A percentile compares a stretch with the other conserved stretches of the same genome.
phyloP scores from a whole-genome alignment of 495 filamentous ascomycete genomes.

The Hypoxylon rickii region DNA sequence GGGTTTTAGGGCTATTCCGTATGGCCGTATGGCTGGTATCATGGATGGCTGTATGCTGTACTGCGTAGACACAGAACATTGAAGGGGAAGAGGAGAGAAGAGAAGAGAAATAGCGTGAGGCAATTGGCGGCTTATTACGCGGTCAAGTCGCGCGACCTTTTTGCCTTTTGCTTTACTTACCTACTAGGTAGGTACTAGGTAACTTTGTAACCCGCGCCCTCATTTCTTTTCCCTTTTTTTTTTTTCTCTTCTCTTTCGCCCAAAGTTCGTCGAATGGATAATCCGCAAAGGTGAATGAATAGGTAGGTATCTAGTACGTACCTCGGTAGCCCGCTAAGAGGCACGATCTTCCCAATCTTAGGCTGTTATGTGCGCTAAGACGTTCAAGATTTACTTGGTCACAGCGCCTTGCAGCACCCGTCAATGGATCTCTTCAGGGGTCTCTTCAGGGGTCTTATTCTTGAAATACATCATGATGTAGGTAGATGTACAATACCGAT shows the following conservation, averaged over 20 bases:
- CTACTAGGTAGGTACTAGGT: too few species aligned
- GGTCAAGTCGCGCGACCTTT: slow-evolving; percentile 32
- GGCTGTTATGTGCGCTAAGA: slow-evolving; percentile 24
- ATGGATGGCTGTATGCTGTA: not conserved
- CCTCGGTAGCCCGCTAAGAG: not conserved
- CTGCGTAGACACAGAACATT: not conserved
- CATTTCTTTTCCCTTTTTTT: too few species aligned
- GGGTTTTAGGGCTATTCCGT: too few species aligned
- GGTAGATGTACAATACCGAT: too few species aligned
- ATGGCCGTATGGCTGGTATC: not conserved
- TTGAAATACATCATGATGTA: not conserved
- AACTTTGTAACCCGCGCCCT: too few species aligned
- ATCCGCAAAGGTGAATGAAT: too few species aligned
- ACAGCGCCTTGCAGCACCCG: slow-evolving; percentile 18
- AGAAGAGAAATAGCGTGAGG: slow-evolving; percentile 28
- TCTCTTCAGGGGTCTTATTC: slow-evolving; percentile 8
- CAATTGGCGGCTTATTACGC: slow-evolving; percentile 34
- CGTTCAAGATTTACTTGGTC: slow-evolving; percentile 18
- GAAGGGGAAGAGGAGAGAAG: slow-evolving; percentile 19
- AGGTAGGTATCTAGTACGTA: not conserved
- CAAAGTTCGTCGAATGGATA: too few species aligned
- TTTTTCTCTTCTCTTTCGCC: too few species aligned
- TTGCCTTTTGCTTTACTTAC: too few species aligned
- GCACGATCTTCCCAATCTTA: not conserved
- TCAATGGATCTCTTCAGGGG: too few species aligned